phyloP scores from a whole-genome alignment of 441 rosid species.

The Corymbia calophylla region DNA sequence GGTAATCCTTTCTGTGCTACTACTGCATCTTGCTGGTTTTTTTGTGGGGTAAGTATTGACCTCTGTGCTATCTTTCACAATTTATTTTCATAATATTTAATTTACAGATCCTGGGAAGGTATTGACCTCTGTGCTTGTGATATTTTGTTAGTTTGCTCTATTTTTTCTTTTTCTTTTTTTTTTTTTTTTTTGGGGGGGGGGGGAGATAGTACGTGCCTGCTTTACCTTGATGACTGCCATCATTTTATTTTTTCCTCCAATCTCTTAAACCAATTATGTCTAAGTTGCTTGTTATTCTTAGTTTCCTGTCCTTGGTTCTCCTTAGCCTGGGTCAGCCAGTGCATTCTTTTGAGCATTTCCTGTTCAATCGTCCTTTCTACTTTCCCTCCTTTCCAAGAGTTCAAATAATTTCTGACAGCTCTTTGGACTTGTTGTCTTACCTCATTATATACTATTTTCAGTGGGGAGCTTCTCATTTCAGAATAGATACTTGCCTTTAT shows the following conservation, averaged over 20 bases:
- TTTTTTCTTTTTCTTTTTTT: accelerated
- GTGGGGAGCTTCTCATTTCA: not conserved
- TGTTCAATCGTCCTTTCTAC: too few relatives aligned
- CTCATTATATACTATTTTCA: not conserved
- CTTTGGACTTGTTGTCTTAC: not conserved
- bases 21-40: conserved; percentile 51
- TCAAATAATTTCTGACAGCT: too few relatives aligned
- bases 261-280: not conserved
- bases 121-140: not conserved
- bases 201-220: not conserved
- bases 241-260: not conserved
- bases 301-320: too few relatives aligned
- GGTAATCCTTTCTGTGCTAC: conserved; percentile 34
- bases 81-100: not conserved
- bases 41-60: conserved; percentile 40
- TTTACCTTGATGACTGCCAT: not conserved
- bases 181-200: too few relatives aligned
- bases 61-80: not conserved
- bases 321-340: too few relatives aligned
- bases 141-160: not conserved
- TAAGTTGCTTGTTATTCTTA: too few relatives aligned
- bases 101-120: not conserved
- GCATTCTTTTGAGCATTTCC: too few relatives aligned
- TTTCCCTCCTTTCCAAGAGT: too few relatives aligned
- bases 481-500: not conserved